phyloP scores from a whole-genome alignment of 352 stramenopile genomes.

The Hyphochytrium catenoides region DNA sequence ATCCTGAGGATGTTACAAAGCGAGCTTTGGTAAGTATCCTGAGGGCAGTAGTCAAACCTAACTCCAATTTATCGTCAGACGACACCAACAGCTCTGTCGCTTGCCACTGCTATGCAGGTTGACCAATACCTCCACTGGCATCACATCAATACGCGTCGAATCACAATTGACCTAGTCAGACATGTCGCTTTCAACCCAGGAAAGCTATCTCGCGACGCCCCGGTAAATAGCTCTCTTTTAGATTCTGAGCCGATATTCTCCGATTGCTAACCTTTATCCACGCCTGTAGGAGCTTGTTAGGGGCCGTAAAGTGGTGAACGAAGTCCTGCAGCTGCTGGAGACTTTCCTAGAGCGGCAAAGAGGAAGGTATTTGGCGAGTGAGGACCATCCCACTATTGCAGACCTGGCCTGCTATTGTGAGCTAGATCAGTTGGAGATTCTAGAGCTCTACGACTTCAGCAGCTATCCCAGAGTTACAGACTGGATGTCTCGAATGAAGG shows the following conservation, averaged over 20 bases:
- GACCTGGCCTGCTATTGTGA: constrained; percentile 29
- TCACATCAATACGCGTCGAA: constrained; percentile 24
- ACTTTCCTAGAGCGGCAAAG: constrained; percentile 16
- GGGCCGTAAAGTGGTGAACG: constrained; percentile 16
- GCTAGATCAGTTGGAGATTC: constrained; percentile 29
- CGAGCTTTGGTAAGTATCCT: too few relatives aligned
- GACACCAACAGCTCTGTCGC: too few relatives aligned
- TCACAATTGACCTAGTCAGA: constrained; percentile 20
- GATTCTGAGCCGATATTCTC: too few relatives aligned
- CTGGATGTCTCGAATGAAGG: constrained; percentile 49
- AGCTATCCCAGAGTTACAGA: constrained; percentile 23
- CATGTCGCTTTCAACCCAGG: too few relatives aligned
- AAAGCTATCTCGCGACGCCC: too few relatives aligned
- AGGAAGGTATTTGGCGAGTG: constrained; percentile 29
- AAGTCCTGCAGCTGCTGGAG: constrained; percentile 17
- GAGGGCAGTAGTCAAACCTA: too few relatives aligned
- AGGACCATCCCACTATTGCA: constrained; percentile 22
- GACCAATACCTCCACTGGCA: constrained; percentile 41
- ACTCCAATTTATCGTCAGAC: too few relatives aligned
- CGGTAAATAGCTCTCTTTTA: too few relatives aligned
- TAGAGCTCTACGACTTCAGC: constrained; percentile 16
- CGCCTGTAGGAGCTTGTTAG: constrained; percentile 12
- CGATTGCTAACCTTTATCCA: too few relatives aligned
- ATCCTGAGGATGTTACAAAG: too few relatives aligned
- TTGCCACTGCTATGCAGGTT: too few relatives aligned